Conservation (phyloP, 78 protist genomes). For the Dictyostelium intermedium region DNA sequence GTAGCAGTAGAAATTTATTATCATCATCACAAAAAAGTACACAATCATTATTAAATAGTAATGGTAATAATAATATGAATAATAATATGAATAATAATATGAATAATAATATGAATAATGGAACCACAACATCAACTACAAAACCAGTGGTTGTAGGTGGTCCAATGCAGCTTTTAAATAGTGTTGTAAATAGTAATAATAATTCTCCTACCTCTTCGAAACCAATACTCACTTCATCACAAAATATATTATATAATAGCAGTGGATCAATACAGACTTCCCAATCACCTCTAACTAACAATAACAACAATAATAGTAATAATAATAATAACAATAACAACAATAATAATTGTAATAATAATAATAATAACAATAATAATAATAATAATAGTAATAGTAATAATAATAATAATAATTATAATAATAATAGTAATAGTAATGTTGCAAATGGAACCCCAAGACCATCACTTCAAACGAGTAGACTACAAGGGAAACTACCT, state of each 20-base stretch:
- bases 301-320: neutral
- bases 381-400: neutral
- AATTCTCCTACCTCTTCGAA: neutral
- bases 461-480: neutral
- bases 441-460: neutral
- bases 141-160: slow-evolving; percentile 50
- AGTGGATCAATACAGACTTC: neutral
- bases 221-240: neutral
- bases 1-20: neutral
- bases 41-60: neutral
- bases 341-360: slow-evolving; percentile 14
- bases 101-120: neutral
- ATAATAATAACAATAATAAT: neutral
- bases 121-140: slow-evolving; percentile 2
- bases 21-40: neutral
- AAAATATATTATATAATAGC: neutral
- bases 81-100: no score
- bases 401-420: neutral
- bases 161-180: neutral
- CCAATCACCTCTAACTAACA: neutral
- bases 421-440: neutral
- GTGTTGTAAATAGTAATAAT: neutral
- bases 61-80: neutral
- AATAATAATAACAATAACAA: slow-evolving; percentile 6
- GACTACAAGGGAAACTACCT: neutral